These are phyloP conservation scores for Trichoderma citrinoviride DNA, from an alignment of 2,329 filamentous ascomycete genomes.

Conservation along the genomic window DNA sequence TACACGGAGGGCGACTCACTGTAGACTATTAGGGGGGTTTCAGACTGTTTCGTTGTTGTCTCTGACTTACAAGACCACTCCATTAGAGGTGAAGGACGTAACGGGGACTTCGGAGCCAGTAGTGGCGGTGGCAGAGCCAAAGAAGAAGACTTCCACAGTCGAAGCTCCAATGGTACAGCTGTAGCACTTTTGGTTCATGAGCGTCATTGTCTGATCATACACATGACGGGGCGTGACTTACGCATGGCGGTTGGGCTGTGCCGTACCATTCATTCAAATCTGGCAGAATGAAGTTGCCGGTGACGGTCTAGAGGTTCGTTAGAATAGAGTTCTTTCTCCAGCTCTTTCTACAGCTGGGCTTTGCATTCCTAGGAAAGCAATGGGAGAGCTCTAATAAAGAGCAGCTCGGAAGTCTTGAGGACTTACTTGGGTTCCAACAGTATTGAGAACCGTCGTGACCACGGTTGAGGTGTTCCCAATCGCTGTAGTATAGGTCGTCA, in stretches of 20 bases:
- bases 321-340: too few species aligned
- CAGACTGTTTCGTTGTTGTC: too few species aligned
- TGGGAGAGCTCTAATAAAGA: too few species aligned
- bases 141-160: conserved; percentile 21
- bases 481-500: background rate
- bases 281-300: conserved; percentile 8
- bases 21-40: background rate
- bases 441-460: conserved; percentile 1
- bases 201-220: background rate
- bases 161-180: conserved; percentile 18
- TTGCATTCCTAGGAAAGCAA: too few species aligned
- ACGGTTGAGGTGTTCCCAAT: background rate
- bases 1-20: conserved; percentile 20
- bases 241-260: conserved; percentile 16
- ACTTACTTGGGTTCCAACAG: background rate
- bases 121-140: background rate
- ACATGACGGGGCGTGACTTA: background rate
- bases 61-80: conserved; percentile 13
- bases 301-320: background rate
- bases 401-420: too few species aligned
- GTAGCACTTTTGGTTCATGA: conserved; percentile 7
- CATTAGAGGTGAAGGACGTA: conserved; percentile 18
- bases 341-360: too few species aligned
- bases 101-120: background rate
- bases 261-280: conserved; percentile 12